phyloP scores from a whole-genome alignment of 352 stramenopile genomes.

The Phytophthora citrophthora region DNA sequence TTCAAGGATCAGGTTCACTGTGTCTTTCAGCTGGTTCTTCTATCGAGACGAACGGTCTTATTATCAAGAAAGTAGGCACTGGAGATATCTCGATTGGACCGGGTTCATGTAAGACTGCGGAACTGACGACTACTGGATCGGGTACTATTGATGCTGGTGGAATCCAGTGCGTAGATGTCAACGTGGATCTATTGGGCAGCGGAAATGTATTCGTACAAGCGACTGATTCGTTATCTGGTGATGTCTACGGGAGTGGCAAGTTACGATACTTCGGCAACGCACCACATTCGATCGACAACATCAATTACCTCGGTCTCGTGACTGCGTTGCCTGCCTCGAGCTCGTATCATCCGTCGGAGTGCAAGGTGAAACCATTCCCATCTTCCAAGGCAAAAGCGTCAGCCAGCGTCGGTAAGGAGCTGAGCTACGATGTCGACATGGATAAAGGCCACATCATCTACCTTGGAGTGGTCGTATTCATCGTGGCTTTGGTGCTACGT shows the following conservation, averaged over 20 bases:
- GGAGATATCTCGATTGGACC: constrained; percentile 24
- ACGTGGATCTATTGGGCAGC: constrained; percentile 29
- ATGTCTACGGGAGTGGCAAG: constrained; percentile 29
- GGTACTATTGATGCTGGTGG: constrained; percentile 26
- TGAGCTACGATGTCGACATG: constrained; percentile 3
- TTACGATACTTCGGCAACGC: constrained; percentile 19
- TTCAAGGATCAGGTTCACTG: constrained; percentile 17
- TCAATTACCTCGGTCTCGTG: constrained; percentile 29
- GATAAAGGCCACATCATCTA: constrained; percentile 19
- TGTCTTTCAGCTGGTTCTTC: constrained; percentile 18
- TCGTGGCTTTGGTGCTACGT: constrained; percentile 22
- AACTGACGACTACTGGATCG: constrained; percentile 16
- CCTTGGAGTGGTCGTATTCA: constrained; percentile 18
- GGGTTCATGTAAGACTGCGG: constrained; percentile 15
- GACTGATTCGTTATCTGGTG: constrained; percentile 21
- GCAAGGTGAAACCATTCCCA: constrained; percentile 6
- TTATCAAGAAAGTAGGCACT: constrained; percentile 14
- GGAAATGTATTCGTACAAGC: constrained; percentile 35
- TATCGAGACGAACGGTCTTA: constrained; percentile 6
- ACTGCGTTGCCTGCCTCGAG: constrained; percentile 2
- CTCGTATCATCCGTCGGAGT: constrained; percentile 18
- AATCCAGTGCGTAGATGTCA: constrained; percentile 22
- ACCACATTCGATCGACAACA: constrained; percentile 27
- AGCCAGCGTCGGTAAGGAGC: neutral
- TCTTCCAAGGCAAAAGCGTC: neutral